Percentiles rank a stretch among this genome's conserved stretches.
phyloP scores from a whole-genome alignment of 1,284 basidiomycete genomes.

The Irpex sp. region DNA sequence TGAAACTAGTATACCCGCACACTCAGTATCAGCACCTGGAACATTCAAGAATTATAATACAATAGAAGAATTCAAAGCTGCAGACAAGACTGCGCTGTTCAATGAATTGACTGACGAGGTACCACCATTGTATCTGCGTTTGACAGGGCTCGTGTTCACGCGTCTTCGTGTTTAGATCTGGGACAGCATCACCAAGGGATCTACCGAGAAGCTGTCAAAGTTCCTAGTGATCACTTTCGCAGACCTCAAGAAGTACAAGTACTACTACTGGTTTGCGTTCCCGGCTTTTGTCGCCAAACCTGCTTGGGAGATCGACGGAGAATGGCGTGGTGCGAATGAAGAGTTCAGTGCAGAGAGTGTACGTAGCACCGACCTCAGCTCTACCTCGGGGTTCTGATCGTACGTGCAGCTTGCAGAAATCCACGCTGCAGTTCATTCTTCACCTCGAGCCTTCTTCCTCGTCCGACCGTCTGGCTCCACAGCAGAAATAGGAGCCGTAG shows the following conservation, averaged over 20 bases:
- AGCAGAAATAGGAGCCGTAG: constrained; percentile 47
- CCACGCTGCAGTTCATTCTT: constrained; percentile 41
- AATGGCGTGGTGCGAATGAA: constrained; percentile 47
- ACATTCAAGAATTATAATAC: constrained; percentile 93
- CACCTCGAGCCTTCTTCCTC: constrained; percentile 57
- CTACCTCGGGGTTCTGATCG: too few species aligned
- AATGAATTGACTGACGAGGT: constrained; percentile 66
- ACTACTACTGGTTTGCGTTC: constrained; percentile 98
- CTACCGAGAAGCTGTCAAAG: constrained; percentile 56
- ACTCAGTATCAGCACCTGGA: constrained; percentile 50
- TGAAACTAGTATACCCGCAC: constrained; percentile 34
- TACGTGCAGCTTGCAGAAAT: constrained; percentile 44
- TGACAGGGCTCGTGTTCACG: neutral
- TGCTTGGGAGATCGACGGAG: constrained; percentile 73
- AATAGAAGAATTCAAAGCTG: constrained; percentile 90
- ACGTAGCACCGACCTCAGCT: constrained; percentile 9
- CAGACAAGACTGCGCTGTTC: constrained; percentile 86
- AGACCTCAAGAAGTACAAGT: constrained; percentile 97
- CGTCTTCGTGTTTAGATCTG: constrained; percentile 51
- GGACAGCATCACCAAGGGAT: constrained; percentile 50
- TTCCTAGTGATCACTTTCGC: constrained; percentile 93
- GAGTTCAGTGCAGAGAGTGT: constrained; percentile 35
- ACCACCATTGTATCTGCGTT: constrained; percentile 8
- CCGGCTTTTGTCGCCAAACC: constrained; percentile 88
- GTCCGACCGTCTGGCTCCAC: constrained; percentile 34